phyloP scores from a whole-genome alignment of 2,329 filamentous ascomycete species.

The Teratosphaeria nubilosa region DNA sequence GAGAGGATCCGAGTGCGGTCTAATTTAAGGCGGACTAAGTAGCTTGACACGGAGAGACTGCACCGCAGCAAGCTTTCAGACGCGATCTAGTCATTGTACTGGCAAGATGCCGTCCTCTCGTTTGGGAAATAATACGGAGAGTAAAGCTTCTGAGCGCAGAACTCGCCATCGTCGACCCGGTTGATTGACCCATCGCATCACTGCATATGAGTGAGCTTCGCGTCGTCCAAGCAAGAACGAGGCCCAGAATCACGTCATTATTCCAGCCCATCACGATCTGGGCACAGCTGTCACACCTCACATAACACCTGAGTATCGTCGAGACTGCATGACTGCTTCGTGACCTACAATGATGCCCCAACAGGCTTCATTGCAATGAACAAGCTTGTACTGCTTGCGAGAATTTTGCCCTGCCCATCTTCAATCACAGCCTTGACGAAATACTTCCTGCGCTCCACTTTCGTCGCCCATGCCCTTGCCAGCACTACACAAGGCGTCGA shows the following conservation, averaged over 20 bases:
- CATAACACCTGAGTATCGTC: too few species aligned
- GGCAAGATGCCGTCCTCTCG: neutral
- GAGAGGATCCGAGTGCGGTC: neutral
- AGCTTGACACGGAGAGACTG: neutral
- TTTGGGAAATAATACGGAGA: neutral
- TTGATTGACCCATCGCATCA: too few species aligned
- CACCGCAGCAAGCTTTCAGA: neutral
- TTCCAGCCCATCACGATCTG: too few species aligned
- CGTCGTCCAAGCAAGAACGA: too few species aligned
- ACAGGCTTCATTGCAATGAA: slow-evolving; percentile 5
- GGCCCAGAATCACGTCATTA: too few species aligned
- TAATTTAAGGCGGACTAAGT: neutral
- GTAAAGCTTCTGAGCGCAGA: too few species aligned
- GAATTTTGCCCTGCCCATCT: slow-evolving; percentile 9
- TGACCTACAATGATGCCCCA: neutral
- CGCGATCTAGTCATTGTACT: too few species aligned
- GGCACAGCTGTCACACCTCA: too few species aligned
- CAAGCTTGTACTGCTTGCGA: slow-evolving; percentile 12
- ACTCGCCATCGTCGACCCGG: too few species aligned
- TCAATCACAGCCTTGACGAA: slow-evolving; percentile 12
- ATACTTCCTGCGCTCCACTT: slow-evolving; percentile 11
- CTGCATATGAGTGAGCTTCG: too few species aligned
- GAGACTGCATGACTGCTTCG: too few species aligned
- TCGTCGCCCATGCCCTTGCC: slow-evolving; percentile 11
- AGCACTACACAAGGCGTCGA: slow-evolving; percentile 12